Evolutionary conservation across 2,329 filamentous ascomycete species (phyloP), one percentile per base, ranked within the genome.

Genomic region (Cladophialophora bantiana): DNA sequence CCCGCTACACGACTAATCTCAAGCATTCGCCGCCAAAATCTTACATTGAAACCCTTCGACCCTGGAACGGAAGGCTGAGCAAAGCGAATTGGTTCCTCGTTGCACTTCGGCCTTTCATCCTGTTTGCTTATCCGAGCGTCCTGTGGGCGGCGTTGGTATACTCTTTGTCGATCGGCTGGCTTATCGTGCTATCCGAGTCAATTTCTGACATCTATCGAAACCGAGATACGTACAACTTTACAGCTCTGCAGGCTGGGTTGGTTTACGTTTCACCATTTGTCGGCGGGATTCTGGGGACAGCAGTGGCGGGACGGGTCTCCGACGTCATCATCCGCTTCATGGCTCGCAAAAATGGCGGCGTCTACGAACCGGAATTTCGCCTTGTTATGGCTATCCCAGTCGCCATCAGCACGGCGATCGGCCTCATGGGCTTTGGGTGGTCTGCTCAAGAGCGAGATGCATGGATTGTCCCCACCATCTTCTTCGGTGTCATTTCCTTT

Each of bases 391-490:
- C 88, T 0, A 79, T 90, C 2, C 94, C 94, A 0, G 89, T 97
- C 36, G 83, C 90, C 0, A 74, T 97, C 62, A 88, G 88, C 3
- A 97, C 94, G 0, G 88, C 89, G 1, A 88, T 94, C 36, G 95
- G 95, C 0, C 85, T 98, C 15, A 96, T 97, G 89, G 94, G 93
- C 1, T 98, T 95, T 74, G 94, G 94, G n/a, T 98, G 94, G 95
- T 93, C 90, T 9, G 92, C 90, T 0, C 78, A 92, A 69, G 85
- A 89, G 64, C 83, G 83, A 31, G 88, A 97, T 74, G 83, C 85
- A 26, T 98, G 92, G 91, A 96, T 97, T 60, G 92, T 97, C 0
- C 95, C 95, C 0, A 97, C 94, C 0, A 77, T 96, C 3, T 97
- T 98, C 80, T 97, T 98, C 71, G 94, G 94, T 6, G 78, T 97